Evolutionary conservation across 331 rosid genomes (phyloP).

Genomic region (Rhamnella rubrinervis): DNA sequence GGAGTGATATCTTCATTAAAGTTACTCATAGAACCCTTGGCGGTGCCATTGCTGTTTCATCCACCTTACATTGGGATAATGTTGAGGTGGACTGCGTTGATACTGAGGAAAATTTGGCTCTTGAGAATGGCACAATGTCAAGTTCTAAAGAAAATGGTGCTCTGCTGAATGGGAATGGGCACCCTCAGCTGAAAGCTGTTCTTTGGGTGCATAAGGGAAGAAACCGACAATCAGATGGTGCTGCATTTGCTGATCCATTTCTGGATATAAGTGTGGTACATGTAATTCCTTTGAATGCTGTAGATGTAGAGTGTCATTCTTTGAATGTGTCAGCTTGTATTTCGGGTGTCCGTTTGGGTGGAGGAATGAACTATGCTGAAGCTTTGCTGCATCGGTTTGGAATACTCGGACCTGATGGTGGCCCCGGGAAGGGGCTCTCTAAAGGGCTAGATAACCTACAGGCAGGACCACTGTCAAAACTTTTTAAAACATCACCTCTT

Average conservation of each 20-base stretch:
- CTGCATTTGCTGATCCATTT: constrained; percentile 55
- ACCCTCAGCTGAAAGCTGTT: constrained; percentile 74
- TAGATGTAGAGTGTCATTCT: constrained; percentile 69
- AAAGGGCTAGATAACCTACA: constrained; percentile 74
- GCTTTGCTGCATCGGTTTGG: constrained; percentile 87
- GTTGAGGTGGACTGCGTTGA: constrained; percentile 78
- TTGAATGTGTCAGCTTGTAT: constrained; percentile 77
- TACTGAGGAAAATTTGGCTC: constrained; percentile 52
- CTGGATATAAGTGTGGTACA: constrained; percentile 63
- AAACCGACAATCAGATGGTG: constrained; percentile 39
- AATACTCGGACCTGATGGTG: constrained; percentile 90
- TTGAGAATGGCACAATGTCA: constrained; percentile 40
- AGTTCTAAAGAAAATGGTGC: constrained; percentile 45
- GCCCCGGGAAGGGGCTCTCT: constrained; percentile 72
- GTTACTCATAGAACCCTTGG: constrained; percentile 88
- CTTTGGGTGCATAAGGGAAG: constrained; percentile 72
- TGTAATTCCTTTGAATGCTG: constrained; percentile 71
- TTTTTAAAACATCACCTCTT: constrained; percentile 59
- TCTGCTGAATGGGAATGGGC: constrained; percentile 48
- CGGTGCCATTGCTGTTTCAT: constrained; percentile 86
- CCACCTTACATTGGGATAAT: constrained; percentile 71
- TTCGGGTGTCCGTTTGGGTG: constrained; percentile 84
- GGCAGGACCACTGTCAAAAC: constrained; percentile 79
- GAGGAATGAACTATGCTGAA: constrained; percentile 96
- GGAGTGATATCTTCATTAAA: constrained; percentile 59